Evolutionary conservation across 345 rosid genomes (phyloP).

Genomic region (Mallotus nudiflorus): DNA sequence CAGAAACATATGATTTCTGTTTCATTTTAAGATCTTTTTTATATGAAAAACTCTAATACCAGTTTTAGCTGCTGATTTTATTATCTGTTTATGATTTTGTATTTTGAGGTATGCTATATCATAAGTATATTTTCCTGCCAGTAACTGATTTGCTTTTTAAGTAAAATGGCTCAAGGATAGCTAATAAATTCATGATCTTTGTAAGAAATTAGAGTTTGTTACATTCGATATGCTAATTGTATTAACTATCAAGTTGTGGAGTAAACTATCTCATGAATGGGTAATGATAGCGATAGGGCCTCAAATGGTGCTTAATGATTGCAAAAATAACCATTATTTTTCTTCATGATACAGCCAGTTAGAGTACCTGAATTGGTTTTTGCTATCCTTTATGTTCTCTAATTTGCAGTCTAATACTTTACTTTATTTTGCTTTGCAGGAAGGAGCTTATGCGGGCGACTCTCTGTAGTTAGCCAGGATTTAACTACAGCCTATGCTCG

Average conservation of each 20-base stretch:
- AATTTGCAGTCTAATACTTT: conserved; percentile 2
- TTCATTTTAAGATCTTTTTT: background rate
- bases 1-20: background rate
- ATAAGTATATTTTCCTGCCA: background rate
- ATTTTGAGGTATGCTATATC: background rate
- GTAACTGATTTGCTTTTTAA: background rate
- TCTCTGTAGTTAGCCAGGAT: conserved; percentile 79
- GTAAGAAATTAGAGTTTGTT: background rate
- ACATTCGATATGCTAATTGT: background rate
- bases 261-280: background rate
- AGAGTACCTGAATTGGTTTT: background rate
- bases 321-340: background rate
- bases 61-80: background rate
- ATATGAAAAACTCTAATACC: no score
- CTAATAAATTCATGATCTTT: background rate
- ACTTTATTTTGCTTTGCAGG: conserved; percentile 41
- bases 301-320: background rate
- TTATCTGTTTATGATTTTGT: background rate
- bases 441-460: conserved; percentile 93
- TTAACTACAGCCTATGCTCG: conserved; percentile 66
- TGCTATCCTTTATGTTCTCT: background rate
- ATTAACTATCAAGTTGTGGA: background rate
- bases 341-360: background rate
- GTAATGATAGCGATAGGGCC: background rate
- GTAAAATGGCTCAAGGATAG: background rate